Evolutionary conservation across 2,329 filamentous ascomycete species (phyloP).

Genomic region (Corinectria fuckeliana): DNA sequence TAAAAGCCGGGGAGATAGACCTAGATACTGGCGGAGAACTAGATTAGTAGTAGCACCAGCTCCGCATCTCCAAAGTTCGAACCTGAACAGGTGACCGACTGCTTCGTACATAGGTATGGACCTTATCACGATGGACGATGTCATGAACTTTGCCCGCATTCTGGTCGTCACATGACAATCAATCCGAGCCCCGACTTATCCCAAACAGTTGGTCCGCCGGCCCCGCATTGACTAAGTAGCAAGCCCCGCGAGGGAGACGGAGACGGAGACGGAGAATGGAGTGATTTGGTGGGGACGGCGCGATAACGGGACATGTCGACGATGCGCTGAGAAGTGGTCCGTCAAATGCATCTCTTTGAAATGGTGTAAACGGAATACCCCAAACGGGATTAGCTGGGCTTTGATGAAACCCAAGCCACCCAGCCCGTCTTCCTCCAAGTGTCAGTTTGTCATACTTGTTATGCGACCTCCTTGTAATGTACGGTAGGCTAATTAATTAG

Average conservation of each 20-base stretch:
- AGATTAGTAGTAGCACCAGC: background rate
- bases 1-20: too few relatives aligned
- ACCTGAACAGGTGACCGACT: background rate
- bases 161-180: slow-evolving; percentile 15
- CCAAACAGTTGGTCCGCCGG: slow-evolving; percentile 5
- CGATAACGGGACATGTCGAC: slow-evolving; percentile 21
- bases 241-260: slow-evolving; percentile 11
- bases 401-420: slow-evolving; percentile 25
- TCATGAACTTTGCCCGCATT: slow-evolving; percentile 10
- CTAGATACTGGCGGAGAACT: background rate
- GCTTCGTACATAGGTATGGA: too few relatives aligned
- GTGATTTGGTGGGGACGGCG: slow-evolving; percentile 4
- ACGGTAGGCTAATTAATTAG: background rate
- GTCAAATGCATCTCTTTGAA: slow-evolving; percentile 9
- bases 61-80: background rate
- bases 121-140: slow-evolving; percentile 13
- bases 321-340: slow-evolving; percentile 14
- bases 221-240: slow-evolving; percentile 21
- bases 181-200: background rate
- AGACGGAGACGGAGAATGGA: too few relatives aligned
- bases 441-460: background rate
- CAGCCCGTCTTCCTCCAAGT: background rate
- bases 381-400: background rate
- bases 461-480: slow-evolving; percentile 18
- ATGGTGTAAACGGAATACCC: slow-evolving; percentile 21